These are phyloP conservation scores for Colletotrichum scovillei DNA, from an alignment of 2,329 filamentous ascomycete genomes.

Conservation along the genomic window DNA sequence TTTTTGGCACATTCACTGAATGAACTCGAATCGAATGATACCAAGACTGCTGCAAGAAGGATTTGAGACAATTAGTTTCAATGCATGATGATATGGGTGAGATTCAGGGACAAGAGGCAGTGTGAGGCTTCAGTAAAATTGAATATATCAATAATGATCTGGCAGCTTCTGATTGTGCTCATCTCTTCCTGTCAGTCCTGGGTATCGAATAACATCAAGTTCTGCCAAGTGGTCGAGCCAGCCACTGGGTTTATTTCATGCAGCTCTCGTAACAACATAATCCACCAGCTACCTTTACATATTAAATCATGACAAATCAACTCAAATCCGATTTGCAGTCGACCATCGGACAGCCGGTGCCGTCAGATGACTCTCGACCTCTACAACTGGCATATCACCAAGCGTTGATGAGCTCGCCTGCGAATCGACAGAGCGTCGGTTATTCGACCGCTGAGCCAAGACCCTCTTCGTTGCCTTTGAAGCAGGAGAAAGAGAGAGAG, in stretches of 20 bases:
- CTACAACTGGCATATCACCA: conserved; percentile 20
- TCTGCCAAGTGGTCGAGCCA: too few relatives aligned
- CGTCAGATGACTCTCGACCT: conserved; percentile 23
- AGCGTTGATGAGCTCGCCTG: conserved; percentile 28
- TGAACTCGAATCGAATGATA: too few relatives aligned
- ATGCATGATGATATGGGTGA: neutral
- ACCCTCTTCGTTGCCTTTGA: conserved; percentile 19
- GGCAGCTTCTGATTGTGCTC: too few relatives aligned
- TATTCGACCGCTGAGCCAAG: conserved; percentile 7
- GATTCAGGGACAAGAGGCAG: too few relatives aligned
- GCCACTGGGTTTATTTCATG: too few relatives aligned
- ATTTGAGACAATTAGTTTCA: neutral
- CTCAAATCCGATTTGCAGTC: conserved; percentile 20
- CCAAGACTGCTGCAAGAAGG: neutral
- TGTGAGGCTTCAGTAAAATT: too few relatives aligned
- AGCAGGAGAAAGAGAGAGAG: conserved; percentile 25
- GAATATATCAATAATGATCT: too few relatives aligned
- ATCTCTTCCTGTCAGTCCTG: too few relatives aligned
- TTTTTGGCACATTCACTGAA: neutral
- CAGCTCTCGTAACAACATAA: too few relatives aligned
- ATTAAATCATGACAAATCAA: too few relatives aligned
- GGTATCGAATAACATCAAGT: too few relatives aligned
- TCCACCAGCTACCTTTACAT: too few relatives aligned
- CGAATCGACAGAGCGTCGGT: conserved; percentile 25
- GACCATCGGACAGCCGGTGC: conserved; percentile 24